Conservation (phyloP, 352 stramenopile genomes). For the Globisporangium recalcitrans region DNA sequence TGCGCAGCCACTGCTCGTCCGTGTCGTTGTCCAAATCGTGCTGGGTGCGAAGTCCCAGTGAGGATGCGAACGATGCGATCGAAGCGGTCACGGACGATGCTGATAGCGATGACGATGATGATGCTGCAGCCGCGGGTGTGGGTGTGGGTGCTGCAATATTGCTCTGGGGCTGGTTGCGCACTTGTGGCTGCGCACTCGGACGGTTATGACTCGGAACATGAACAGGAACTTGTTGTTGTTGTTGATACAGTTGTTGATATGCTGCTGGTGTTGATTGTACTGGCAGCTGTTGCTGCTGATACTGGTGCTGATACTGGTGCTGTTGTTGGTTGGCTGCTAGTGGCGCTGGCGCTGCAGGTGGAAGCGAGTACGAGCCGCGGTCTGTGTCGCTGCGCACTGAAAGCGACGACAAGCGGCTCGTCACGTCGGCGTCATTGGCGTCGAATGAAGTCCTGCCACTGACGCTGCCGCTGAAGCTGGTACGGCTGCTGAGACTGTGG, state of each 20-base stretch:
- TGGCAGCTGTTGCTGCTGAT: not conserved
- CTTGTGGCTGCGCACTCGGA: not conserved
- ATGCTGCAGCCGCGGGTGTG: not conserved
- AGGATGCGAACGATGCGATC: slow-evolving; percentile 5
- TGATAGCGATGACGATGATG: not conserved
- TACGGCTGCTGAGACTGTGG: slow-evolving; percentile 12
- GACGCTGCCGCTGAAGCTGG: slow-evolving; percentile 14
- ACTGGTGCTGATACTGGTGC: not conserved
- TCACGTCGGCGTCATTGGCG: slow-evolving; percentile 1
- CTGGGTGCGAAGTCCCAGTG: slow-evolving; percentile 5
- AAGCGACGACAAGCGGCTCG: not conserved
- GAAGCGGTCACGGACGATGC: slow-evolving; percentile 3
- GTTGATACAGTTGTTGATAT: not conserved
- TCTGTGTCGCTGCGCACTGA: not conserved
- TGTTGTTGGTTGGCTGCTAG: not conserved
- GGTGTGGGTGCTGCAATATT: not conserved
- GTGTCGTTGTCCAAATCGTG: slow-evolving; percentile 2
- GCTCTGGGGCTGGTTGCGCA: slow-evolving; percentile 3
- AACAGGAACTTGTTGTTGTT: not conserved
- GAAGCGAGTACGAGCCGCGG: not conserved
- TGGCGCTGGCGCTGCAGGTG: not conserved
- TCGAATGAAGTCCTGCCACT: slow-evolving; percentile 4
- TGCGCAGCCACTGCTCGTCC: slow-evolving; percentile 12
- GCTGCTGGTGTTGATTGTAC: too few species aligned
- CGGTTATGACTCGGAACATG: not conserved